Evolutionary conservation across 2,329 filamentous ascomycete species (phyloP), one percentile per base, ranked within the genome.

Genomic region (Clarireedia paspali): DNA sequence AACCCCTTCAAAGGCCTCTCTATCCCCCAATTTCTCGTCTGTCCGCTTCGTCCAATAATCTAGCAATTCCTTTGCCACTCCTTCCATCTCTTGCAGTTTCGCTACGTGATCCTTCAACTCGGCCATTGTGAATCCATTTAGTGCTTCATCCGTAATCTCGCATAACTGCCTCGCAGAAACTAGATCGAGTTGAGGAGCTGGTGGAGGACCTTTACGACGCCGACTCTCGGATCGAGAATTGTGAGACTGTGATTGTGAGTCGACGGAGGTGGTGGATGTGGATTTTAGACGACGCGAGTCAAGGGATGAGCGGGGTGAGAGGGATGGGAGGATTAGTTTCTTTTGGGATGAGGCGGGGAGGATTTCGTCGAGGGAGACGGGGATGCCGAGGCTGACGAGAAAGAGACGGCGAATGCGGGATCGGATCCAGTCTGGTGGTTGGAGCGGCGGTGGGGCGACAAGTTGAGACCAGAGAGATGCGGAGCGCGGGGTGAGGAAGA

Each of bases 341-440:
- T 97, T 97, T 71, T 99, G 94, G 72, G 97, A 97, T 12, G 89
- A 95, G 0, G 92, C 91, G 0, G 94, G 94, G 6, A 99, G 81
- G 55, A 99, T 97, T 74, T 99, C 94, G 71, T 99, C 94, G 0
- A 99, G 79, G 66, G 99, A 94, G 46, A 99, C 90, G 1, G 94
- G 94, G 0, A 99, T 94, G 17, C 94, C 94, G 0, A 99, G 82
- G 1, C 91, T 96, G 53, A 99, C 91, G 44, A 99, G 83, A 70
- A 99, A 99, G 26, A 99, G 82, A 27, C 94, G 88, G 53, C 94
- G 85, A 64, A 96, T 99, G 51, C 91, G 89, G 52, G 91, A 96
- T 61, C 94, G 89, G 57, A 96, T 95, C 94, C 94, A 99, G 71
- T 99, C 94, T 0, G 94, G 92, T 5, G 94, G 94, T 66, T 96